Percentiles rank a stretch among this genome's conserved stretches.
Evolutionary conservation across 2,329 filamentous ascomycete genomes (phyloP).

Genomic region (Myriosclerotinia duriaeana): DNA sequence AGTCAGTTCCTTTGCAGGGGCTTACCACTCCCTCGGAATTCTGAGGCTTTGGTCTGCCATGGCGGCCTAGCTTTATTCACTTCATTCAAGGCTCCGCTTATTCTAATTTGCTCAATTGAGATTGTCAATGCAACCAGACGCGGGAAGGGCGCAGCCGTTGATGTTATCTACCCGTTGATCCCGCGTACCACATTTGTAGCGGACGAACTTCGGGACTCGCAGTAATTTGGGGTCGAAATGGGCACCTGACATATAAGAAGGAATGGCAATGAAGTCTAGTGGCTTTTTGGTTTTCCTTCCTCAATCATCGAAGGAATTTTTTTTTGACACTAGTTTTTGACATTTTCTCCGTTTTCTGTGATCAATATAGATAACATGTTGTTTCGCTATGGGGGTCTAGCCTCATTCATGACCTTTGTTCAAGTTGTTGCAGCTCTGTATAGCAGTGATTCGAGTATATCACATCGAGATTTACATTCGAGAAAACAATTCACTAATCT

Average conservation of each 20-base stretch:
- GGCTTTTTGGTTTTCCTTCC: not conserved
- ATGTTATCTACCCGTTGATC: slow-evolving; percentile 4
- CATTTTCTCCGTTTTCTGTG: not conserved
- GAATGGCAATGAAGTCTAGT: not conserved
- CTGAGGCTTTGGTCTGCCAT: not conserved
- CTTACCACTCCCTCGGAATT: not conserved
- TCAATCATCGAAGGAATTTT: not conserved
- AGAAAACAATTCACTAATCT: slow-evolving; percentile 1
- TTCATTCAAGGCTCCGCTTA: not conserved
- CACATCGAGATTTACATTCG: not conserved
- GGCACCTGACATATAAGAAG: not conserved
- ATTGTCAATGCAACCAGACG: not conserved
- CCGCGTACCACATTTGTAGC: not conserved
- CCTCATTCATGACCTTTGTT: not conserved
- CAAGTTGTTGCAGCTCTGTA: not conserved
- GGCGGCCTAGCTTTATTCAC: not conserved
- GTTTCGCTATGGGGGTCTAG: not conserved
- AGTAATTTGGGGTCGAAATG: not conserved
- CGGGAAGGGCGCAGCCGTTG: not conserved
- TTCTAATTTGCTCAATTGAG: not conserved
- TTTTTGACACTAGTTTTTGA: not conserved
- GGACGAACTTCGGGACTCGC: not conserved
- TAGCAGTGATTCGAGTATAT: not conserved
- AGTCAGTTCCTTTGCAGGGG: not conserved
- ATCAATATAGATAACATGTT: not conserved